Conservation (phyloP, 495 filamentous ascomycete genomes). For the Geoglossum glabrum region DNA sequence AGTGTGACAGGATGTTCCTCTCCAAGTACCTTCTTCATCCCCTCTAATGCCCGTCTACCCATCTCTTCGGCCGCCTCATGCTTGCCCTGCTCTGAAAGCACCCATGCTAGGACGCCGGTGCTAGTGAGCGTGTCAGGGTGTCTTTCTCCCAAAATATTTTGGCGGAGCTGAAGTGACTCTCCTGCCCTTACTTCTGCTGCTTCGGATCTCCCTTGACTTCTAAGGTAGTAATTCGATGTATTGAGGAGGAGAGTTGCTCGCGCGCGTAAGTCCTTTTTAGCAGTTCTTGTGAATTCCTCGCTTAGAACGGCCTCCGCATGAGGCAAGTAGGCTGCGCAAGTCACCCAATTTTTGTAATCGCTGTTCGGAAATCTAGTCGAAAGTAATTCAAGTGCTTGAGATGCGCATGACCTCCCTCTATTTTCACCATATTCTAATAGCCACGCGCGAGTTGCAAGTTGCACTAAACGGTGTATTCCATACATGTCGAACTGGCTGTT, state of each 20-base stretch:
- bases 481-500: conserved; percentile 12
- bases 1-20: not conserved
- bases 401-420: conserved; percentile 13
- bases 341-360: conserved; percentile 16
- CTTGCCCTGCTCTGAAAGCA: not conserved
- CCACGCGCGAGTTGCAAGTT: conserved; percentile 24
- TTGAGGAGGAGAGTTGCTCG: not conserved
- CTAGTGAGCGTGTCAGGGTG: not conserved
- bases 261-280: not conserved
- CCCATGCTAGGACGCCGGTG: not conserved
- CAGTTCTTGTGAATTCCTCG: not conserved
- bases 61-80: not conserved
- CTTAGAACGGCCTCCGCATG: conserved; percentile 19
- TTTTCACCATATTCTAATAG: conserved; percentile 13
- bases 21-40: not conserved
- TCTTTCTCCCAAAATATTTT: not conserved
- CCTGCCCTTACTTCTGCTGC: not conserved
- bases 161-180: not conserved
- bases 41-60: not conserved
- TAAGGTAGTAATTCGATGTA: not conserved
- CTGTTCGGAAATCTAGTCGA: conserved; percentile 18
- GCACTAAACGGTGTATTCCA: conserved; percentile 25
- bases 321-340: conserved; percentile 18
- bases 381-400: conserved; percentile 16
- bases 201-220: not conserved